phyloP scores from a whole-genome alignment of 441 rosid genomes.

The Isatis lusitanica region DNA sequence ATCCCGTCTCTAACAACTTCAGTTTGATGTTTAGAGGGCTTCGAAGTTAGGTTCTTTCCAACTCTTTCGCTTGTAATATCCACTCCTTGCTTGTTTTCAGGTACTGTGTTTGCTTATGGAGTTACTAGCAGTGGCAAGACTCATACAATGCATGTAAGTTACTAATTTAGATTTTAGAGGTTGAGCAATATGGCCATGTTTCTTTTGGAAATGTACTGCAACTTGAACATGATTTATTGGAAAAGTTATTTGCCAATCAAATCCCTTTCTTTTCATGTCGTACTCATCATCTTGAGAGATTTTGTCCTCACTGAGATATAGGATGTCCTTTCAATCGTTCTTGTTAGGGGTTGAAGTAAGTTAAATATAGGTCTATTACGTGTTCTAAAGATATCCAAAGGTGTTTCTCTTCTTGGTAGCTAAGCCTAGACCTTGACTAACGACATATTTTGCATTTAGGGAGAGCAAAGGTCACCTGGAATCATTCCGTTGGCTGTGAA shows the following conservation, averaged over 20 bases:
- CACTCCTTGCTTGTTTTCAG: conserved; percentile 42
- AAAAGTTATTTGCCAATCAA: not conserved
- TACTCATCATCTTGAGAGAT: not conserved
- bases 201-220: conserved; percentile 3
- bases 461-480: conserved; percentile 99
- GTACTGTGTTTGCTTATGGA: conserved; percentile 99
- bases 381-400: conserved; percentile 11
- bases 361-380: not conserved
- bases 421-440: conserved; percentile 13
- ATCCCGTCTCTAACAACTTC: not conserved
- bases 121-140: conserved; percentile 99
- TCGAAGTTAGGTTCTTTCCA: conserved; percentile 5
- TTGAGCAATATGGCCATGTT: not conserved
- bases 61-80: not conserved
- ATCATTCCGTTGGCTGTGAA: conserved; percentile 95
- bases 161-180: not conserved
- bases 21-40: not conserved
- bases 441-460: conserved; percentile 55
- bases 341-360: not conserved
- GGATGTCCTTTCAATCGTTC: not conserved
- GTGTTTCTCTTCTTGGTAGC: conserved; percentile 11
- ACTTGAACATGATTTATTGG: not conserved
- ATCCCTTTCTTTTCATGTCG: not conserved
- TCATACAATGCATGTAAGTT: conserved; percentile 98
- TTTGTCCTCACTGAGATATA: not conserved